Conservation (phyloP, 352 stramenopile genomes). For the Globisporangium cederbergense region DNA sequence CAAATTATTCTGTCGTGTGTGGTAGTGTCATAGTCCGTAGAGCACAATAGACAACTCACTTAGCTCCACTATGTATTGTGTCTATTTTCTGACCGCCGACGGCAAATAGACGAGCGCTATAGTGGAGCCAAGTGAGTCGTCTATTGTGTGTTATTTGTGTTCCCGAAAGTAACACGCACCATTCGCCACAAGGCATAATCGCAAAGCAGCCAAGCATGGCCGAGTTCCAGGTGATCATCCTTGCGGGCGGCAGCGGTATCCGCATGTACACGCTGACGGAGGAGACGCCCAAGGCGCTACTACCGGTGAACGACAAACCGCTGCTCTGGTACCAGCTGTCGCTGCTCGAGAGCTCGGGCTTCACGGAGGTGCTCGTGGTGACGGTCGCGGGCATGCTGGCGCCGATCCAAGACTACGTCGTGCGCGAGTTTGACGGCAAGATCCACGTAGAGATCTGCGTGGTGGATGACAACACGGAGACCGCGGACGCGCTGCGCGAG, state of each 20-base stretch:
- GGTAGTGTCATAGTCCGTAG: too few relatives aligned
- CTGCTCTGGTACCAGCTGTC: conserved; percentile 83
- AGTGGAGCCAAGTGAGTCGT: too few relatives aligned
- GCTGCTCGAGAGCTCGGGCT: conserved; percentile 74
- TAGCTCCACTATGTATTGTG: too few relatives aligned
- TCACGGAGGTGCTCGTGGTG: conserved; percentile 73
- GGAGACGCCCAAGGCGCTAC: conserved; percentile 69
- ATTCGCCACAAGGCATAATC: background rate
- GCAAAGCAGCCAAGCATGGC: conserved; percentile 33
- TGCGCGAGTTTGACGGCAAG: conserved; percentile 76
- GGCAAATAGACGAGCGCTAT: too few relatives aligned
- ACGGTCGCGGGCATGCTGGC: conserved; percentile 55
- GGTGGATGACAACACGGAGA: conserved; percentile 71
- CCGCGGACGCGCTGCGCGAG: conserved; percentile 63
- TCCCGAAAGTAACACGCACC: background rate
- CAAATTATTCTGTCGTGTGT: too few relatives aligned
- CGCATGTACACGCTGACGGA: conserved; percentile 78
- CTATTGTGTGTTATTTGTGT: too few relatives aligned
- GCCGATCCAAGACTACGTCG: conserved; percentile 74
- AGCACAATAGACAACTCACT: too few relatives aligned
- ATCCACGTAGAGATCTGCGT: conserved; percentile 73
- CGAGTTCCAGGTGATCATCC: conserved; percentile 83
- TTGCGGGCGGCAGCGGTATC: conserved; percentile 75
- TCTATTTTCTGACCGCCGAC: too few relatives aligned
- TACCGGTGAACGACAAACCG: conserved; percentile 59